Conservation (phyloP, 2,329 filamentous ascomycete genomes). For the Teratosphaeria epicoccoides region DNA sequence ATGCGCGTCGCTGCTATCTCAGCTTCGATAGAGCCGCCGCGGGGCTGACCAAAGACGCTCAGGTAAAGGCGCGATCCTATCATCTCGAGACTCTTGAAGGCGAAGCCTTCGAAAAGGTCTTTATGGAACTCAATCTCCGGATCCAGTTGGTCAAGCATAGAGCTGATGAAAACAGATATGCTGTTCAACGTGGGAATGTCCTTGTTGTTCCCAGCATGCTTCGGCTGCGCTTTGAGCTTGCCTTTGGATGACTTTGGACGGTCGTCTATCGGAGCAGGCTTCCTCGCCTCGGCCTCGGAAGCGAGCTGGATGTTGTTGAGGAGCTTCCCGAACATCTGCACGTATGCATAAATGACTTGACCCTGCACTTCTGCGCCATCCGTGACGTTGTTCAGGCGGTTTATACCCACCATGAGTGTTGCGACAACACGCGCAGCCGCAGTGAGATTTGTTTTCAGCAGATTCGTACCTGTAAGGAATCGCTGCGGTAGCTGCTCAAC, state of each 20-base stretch:
- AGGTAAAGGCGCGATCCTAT: conserved; percentile 30
- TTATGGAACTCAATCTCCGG: conserved; percentile 26
- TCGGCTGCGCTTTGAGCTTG: conserved; percentile 8
- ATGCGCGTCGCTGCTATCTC: conserved; percentile 14
- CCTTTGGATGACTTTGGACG: conserved; percentile 4
- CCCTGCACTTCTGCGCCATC: conserved; percentile 10
- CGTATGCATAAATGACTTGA: conserved; percentile 19
- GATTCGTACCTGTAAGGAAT: conserved; percentile 1
- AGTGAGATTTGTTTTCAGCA: conserved; percentile 12
- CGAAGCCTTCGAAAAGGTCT: conserved; percentile 35
- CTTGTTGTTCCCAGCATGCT: conserved; percentile 10
- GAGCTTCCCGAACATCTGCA: conserved; percentile 29
- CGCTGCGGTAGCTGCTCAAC: conserved; percentile 4
- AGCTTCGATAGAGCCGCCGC: conserved; percentile 12
- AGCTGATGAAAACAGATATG: conserved; percentile 27
- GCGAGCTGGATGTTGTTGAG: conserved; percentile 24
- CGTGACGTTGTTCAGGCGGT: conserved; percentile 10
- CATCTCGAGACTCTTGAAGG: conserved; percentile 31
- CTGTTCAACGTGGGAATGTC: conserved; percentile 12
- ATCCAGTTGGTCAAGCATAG: conserved; percentile 28
- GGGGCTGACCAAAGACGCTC: conserved; percentile 27
- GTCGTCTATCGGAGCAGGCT: background rate
- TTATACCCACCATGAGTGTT: conserved; percentile 15
- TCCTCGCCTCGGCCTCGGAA: conserved; percentile 8
- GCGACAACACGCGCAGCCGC: conserved; percentile 13